A percentile compares a stretch with the other conserved stretches of the same genome.
Evolutionary conservation across 352 stramenopile genomes (phyloP).

Genomic region (Pythium dissimile): DNA sequence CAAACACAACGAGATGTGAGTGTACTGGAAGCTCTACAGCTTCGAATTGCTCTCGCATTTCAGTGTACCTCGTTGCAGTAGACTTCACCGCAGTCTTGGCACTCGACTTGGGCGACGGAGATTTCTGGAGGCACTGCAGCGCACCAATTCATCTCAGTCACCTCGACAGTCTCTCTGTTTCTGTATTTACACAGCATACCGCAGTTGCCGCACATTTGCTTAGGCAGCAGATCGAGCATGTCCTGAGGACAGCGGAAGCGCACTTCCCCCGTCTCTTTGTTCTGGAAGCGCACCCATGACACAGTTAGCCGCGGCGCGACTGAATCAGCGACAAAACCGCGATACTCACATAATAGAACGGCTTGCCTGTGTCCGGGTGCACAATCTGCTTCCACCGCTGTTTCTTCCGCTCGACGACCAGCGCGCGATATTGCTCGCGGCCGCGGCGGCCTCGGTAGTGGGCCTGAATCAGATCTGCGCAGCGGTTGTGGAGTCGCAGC

Average conservation of each 20-base stretch:
- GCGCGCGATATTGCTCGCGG: conserved; percentile 51
- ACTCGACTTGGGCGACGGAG: conserved; percentile 77
- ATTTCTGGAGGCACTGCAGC: conserved; percentile 13
- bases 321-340: neutral
- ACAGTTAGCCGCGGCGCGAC: neutral
- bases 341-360: conserved; percentile 88
- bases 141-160: too few species aligned
- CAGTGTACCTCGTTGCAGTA: conserved; percentile 89
- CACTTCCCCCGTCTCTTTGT: conserved; percentile 91
- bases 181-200: too few species aligned
- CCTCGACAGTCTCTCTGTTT: too few species aligned
- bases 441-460: conserved; percentile 69
- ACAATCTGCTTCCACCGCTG: conserved; percentile 90
- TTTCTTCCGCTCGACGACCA: conserved; percentile 57
- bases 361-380: conserved; percentile 61
- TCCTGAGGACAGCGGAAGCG: conserved; percentile 88
- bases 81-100: conserved; percentile 84
- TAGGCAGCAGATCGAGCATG: conserved; percentile 87
- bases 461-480: conserved; percentile 73
- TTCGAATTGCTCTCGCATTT: conserved; percentile 28
- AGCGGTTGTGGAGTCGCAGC: conserved; percentile 56
- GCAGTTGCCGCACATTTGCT: conserved; percentile 90
- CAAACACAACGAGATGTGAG: neutral
- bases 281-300: conserved; percentile 34
- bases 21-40: neutral